These are phyloP conservation scores for Taphrina confusa DNA, from an alignment of 1,139 yeast species.

Conservation along the genomic window DNA sequence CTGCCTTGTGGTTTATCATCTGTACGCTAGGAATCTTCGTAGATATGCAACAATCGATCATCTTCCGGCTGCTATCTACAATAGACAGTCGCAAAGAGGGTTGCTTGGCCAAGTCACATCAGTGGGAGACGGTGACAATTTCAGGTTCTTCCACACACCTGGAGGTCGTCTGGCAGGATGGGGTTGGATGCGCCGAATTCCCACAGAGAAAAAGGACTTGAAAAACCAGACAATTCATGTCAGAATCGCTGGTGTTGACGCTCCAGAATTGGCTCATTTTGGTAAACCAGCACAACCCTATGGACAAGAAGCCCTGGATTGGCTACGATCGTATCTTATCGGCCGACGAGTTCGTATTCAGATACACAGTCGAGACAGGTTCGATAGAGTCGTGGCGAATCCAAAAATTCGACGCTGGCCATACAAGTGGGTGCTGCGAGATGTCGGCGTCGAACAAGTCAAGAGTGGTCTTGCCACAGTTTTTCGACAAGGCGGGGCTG, in stretches of 20 bases:
- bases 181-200: constrained; percentile 72
- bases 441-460: constrained; percentile 85
- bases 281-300: constrained; percentile 92
- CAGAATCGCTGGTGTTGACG: constrained; percentile 92
- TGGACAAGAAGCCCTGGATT: constrained; percentile 76
- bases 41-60: constrained; percentile 40
- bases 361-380: constrained; percentile 83
- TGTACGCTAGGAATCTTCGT: constrained; percentile 36
- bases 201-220: constrained; percentile 40
- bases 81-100: constrained; percentile 47
- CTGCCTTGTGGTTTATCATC: constrained; percentile 13
- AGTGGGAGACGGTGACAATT: constrained; percentile 97
- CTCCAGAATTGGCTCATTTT: constrained; percentile 93
- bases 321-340: constrained; percentile 67
- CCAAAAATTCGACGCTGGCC: constrained; percentile 54
- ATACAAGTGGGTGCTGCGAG: constrained; percentile 65
- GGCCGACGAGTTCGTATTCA: constrained; percentile 70
- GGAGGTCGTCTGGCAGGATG: constrained; percentile 87
- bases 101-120: constrained; percentile 82
- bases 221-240: constrained; percentile 57
- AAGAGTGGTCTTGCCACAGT: constrained; percentile 80
- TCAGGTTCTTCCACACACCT: constrained; percentile 88
- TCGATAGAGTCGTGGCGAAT: constrained; percentile 81
- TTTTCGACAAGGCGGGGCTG: constrained; percentile 85
- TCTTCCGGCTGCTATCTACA: constrained; percentile 36